Conservation (phyloP, 257 asterid genomes). For the Parsonsia alboflavescens region DNA sequence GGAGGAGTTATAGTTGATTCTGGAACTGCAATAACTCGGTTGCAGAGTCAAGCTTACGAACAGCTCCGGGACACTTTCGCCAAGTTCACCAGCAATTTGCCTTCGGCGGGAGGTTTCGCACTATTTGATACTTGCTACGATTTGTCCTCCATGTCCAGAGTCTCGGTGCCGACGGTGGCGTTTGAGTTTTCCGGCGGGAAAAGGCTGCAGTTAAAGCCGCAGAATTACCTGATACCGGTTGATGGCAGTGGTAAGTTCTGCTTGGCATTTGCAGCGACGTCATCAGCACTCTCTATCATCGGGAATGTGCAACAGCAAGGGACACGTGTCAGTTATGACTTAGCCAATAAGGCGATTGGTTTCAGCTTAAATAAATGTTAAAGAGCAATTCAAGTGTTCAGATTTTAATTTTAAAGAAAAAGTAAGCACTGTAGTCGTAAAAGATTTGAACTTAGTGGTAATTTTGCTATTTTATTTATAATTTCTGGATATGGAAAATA, state of each 20-base stretch:
- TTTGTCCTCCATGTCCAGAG: constrained; percentile 32
- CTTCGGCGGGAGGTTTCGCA: constrained; percentile 30
- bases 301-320: constrained; percentile 92
- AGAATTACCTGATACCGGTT: constrained; percentile 63
- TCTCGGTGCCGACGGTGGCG: constrained; percentile 60
- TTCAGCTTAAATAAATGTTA: constrained; percentile 78
- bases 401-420: neutral
- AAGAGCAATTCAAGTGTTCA: neutral
- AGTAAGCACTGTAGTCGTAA: neutral
- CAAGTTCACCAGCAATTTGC: constrained; percentile 21
- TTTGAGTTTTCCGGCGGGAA: constrained; percentile 46
- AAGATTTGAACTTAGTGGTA: neutral
- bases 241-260: constrained; percentile 50
- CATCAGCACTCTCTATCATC: constrained; percentile 53
- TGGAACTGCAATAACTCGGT: constrained; percentile 83
- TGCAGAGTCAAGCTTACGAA: constrained; percentile 42
- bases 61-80: constrained; percentile 49
- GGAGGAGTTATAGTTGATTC: constrained; percentile 90
- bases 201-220: constrained; percentile 40
- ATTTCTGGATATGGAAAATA: neutral
- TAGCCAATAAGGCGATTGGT: constrained; percentile 47
- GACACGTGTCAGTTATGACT: constrained; percentile 66
- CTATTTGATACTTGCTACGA: constrained; percentile 78
- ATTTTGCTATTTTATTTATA: neutral
- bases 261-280: constrained; percentile 63